phyloP scores from a whole-genome alignment of 768 basidiomycete genomes.

The Tylopilus intermedius region DNA sequence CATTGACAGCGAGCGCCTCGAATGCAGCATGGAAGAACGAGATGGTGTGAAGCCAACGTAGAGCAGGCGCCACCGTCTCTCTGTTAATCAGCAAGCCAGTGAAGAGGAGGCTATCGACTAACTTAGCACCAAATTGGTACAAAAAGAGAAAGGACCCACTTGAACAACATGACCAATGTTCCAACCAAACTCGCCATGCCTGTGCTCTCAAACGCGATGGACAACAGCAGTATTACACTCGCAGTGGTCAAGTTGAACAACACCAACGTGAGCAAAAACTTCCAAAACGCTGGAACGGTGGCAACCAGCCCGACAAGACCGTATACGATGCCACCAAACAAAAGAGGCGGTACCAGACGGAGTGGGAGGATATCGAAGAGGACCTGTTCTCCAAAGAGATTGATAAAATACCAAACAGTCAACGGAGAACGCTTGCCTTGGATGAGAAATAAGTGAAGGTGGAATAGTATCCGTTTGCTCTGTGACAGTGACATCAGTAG shows the following conservation, averaged over 20 bases:
- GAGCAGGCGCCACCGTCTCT: constrained; percentile 63
- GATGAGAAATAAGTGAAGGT: constrained; percentile 95
- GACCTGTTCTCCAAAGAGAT: constrained; percentile 43
- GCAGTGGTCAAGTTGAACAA: constrained; percentile 96
- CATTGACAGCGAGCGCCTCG: constrained; percentile 96
- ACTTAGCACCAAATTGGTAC: constrained; percentile 7
- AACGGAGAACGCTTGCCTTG: constrained; percentile 47
- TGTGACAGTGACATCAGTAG: constrained; percentile 28
- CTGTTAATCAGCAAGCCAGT: constrained; percentile 95
- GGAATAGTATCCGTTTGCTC: constrained; percentile 96
- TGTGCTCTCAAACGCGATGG: constrained; percentile 80
- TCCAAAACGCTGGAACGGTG: constrained; percentile 89
- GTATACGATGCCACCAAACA: constrained; percentile 95
- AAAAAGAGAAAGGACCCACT: constrained; percentile 51
- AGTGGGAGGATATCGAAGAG: constrained; percentile 96
- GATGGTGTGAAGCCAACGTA: constrained; percentile 84
- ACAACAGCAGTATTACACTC: constrained; percentile 84
- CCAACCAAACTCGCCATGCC: constrained; percentile 92
- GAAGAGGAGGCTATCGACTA: constrained; percentile 70
- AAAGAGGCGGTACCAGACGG: constrained; percentile 88
- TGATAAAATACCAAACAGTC: neutral
- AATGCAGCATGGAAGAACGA: constrained; percentile 99
- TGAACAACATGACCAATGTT: constrained; percentile 95
- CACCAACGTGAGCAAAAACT: constrained; percentile 93
- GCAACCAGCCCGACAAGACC: constrained; percentile 93